A percentile compares a stretch with the other conserved stretches of the same genome.
phyloP scores from a whole-genome alignment of 164 flowering plant species.

The Tetracentron sinense region DNA sequence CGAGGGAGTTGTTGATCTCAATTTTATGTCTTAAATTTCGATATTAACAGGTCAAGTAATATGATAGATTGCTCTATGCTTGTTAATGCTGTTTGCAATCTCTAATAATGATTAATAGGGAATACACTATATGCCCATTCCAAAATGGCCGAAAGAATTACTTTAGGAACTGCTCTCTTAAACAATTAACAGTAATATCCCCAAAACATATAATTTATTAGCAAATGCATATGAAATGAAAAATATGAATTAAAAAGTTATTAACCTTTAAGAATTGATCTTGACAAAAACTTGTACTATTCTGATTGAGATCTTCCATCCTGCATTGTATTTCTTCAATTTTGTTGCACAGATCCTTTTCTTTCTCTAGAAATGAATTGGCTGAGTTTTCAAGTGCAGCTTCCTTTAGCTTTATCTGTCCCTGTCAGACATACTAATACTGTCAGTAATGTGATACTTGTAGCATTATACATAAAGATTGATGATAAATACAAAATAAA shows the following conservation, averaged over 20 bases:
- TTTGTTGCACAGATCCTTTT: conserved; percentile 52
- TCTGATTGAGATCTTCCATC: conserved; percentile 41
- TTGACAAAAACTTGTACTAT: conserved; percentile 21
- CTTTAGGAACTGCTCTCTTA: neutral
- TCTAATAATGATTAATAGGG: too few species aligned
- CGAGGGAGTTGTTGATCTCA: too few species aligned
- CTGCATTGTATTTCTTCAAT: conserved; percentile 57
- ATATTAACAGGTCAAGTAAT: neutral
- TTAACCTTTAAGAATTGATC: conserved; percentile 34
- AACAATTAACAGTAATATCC: neutral
- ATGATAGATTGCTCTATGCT: neutral
- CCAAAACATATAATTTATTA: neutral
- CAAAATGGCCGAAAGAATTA: neutral
- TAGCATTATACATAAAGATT: neutral
- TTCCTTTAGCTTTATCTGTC: conserved; percentile 63
- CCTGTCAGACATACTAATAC: conserved; percentile 32
- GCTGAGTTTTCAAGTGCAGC: conserved; percentile 48
- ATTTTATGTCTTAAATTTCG: neutral
- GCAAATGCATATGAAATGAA: neutral
- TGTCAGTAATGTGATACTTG: neutral
- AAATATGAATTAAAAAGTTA: conserved; percentile 1
- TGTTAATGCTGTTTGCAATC: neutral
- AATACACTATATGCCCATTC: too few species aligned
- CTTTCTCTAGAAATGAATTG: conserved; percentile 59
- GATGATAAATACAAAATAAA: neutral